Conservation (phyloP, 176 grass and related monocot species). For the Neostapfia colusana region DNA sequence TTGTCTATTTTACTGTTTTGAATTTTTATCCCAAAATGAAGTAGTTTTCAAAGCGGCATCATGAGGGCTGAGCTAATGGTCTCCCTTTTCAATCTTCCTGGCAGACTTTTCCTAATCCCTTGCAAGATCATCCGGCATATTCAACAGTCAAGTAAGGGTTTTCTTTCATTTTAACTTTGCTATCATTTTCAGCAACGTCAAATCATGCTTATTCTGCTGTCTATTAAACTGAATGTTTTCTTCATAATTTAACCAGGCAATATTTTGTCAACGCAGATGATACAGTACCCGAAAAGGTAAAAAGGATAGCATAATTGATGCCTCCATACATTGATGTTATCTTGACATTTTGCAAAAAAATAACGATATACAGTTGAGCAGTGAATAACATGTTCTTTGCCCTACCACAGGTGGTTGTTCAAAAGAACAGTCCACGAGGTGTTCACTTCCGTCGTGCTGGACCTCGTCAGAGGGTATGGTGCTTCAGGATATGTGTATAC, state of each 20-base stretch:
- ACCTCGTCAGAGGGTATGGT: slow-evolving; percentile 80
- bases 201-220: not conserved
- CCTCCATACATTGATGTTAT: not conserved
- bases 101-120: slow-evolving; percentile 86
- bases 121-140: slow-evolving; percentile 87
- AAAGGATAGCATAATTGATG: not conserved
- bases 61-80: slow-evolving; percentile 38
- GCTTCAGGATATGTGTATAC: slow-evolving; percentile 10
- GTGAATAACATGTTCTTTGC: slow-evolving; percentile 37
- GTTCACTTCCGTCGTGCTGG: slow-evolving; percentile 92
- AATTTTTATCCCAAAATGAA: slow-evolving; percentile 17
- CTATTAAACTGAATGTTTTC: slow-evolving; percentile 25
- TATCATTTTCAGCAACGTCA: not conserved
- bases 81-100: slow-evolving; percentile 35
- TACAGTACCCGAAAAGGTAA: slow-evolving; percentile 88
- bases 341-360: not conserved
- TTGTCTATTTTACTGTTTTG: slow-evolving; percentile 1
- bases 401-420: slow-evolving; percentile 62
- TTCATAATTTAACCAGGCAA: slow-evolving; percentile 60
- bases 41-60: slow-evolving; percentile 25
- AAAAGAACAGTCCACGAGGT: slow-evolving; percentile 67
- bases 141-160: slow-evolving; percentile 83
- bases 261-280: slow-evolving; percentile 95
- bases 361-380: not conserved
- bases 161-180: slow-evolving; percentile 25